Percentiles rank a stretch among this genome's conserved stretches.
Conservation (phyloP, 805 yeast genomes). For the Myxozyma sirexii region DNA sequence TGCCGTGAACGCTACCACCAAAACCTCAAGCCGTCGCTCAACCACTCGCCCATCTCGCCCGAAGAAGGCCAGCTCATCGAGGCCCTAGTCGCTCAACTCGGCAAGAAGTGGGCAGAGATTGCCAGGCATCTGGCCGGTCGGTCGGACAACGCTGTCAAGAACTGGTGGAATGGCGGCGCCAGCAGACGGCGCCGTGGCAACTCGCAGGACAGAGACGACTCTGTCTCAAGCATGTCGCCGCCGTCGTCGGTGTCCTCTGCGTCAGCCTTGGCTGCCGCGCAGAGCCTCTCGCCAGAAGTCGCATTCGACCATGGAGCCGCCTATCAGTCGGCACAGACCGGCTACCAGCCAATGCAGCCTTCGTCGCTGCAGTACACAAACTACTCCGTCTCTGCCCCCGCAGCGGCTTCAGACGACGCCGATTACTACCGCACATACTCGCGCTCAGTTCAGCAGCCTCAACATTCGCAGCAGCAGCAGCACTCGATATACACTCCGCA, state of each 20-base stretch:
- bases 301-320: neutral
- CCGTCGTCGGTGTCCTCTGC: conserved; percentile 3
- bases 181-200: conserved; percentile 64
- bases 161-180: conserved; percentile 94
- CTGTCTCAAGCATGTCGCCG: neutral
- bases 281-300: conserved; percentile 1
- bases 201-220: conserved; percentile 3
- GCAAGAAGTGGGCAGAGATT: conserved; percentile 93
- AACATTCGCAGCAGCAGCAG: conserved; percentile 5
- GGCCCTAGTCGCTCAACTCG: conserved; percentile 72
- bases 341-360: neutral
- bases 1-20: conserved; percentile 91
- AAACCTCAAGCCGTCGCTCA: conserved; percentile 81
- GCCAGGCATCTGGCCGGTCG: conserved; percentile 80
- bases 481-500: conserved; percentile 1
- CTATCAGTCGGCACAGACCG: neutral
- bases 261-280: neutral
- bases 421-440: neutral
- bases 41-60: conserved; percentile 77
- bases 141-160: conserved; percentile 87
- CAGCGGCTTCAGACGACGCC: neutral
- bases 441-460: neutral
- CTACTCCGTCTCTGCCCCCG: neutral
- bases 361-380: conserved; percentile 1
- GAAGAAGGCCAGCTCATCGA: conserved; percentile 86